phyloP scores from a whole-genome alignment of 768 basidiomycete genomes.

The Boletus coccyginus region DNA sequence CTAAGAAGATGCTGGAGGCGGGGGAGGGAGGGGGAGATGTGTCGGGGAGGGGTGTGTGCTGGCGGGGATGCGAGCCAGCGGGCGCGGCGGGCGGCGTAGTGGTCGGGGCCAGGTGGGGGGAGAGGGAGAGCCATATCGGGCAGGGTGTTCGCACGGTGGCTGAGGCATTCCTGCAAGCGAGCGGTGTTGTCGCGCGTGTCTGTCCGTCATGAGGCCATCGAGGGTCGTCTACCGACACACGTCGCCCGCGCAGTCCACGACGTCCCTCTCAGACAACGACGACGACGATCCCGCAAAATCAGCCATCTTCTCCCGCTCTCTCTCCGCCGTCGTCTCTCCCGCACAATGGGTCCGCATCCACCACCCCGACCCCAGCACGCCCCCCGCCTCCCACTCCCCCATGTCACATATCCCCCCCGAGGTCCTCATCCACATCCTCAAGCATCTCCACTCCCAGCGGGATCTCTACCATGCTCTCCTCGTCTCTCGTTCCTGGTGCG shows the following conservation, averaged over 20 bases:
- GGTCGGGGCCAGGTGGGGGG: conserved; percentile 61
- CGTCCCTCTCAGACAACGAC: conserved; percentile 77
- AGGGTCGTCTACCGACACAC: conserved; percentile 36
- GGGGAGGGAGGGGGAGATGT: conserved; percentile 39
- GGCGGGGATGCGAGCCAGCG: conserved; percentile 50
- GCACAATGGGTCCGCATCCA: conserved; percentile 55
- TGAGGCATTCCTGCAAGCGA: not conserved
- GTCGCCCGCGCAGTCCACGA: conserved; percentile 66
- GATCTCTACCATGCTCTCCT: conserved; percentile 75
- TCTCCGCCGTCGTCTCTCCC: conserved; percentile 49
- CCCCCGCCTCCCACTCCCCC: conserved; percentile 42
- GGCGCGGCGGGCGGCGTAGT: conserved; percentile 60
- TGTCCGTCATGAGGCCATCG: conserved; percentile 26
- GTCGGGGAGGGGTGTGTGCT: conserved; percentile 19
- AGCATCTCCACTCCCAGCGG: conserved; percentile 68
- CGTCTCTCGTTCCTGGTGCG: conserved; percentile 91
- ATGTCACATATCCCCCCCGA: conserved; percentile 81
- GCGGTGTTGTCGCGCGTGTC: not conserved
- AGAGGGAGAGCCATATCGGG: conserved; percentile 34
- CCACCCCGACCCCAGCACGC: conserved; percentile 34
- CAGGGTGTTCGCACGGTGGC: conserved; percentile 16
- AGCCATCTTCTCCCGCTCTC: conserved; percentile 35
- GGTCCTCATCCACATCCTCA: conserved; percentile 89
- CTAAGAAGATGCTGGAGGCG: conserved; percentile 52
- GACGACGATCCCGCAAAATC: conserved; percentile 60